These are phyloP conservation scores for Combretum micranthum DNA, from an alignment of 345 rosid species.

Conservation along the genomic window DNA sequence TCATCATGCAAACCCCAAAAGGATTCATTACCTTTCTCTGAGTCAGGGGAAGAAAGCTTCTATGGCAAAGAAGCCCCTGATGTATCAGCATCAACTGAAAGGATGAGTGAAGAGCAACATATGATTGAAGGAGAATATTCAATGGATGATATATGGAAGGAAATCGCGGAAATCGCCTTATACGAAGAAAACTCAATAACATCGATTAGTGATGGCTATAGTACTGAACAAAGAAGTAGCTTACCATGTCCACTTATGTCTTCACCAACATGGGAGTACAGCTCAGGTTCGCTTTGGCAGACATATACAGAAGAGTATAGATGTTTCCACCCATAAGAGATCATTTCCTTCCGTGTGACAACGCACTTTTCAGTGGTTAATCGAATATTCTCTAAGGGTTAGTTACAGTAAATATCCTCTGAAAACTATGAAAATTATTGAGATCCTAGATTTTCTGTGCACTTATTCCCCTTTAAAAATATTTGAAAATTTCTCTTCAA, in stretches of 20 bases:
- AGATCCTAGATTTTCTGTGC: too few relatives aligned
- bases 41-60: conserved; percentile 56
- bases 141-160: conserved; percentile 94
- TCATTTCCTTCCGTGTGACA: conserved; percentile 30
- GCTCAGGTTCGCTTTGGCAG: conserved; percentile 60
- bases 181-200: conserved; percentile 36
- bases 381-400: conserved; percentile 21
- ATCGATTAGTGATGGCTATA: conserved; percentile 44
- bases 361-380: conserved; percentile 35
- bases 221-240: conserved; percentile 35
- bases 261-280: conserved; percentile 58
- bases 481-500: too few relatives aligned
- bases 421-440: too few relatives aligned
- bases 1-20: conserved; percentile 44
- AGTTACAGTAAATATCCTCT: too few relatives aligned
- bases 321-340: conserved; percentile 30
- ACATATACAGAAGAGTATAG: conserved; percentile 52
- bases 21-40: conserved; percentile 32
- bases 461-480: too few relatives aligned
- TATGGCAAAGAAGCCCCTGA: conserved; percentile 60
- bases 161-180: conserved; percentile 73
- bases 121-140: conserved; percentile 39
- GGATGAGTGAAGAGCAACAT: conserved; percentile 26
- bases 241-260: conserved; percentile 40
- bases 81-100: conserved; percentile 13